A percentile compares a stretch with the other conserved stretches of the same genome.
phyloP scores from a whole-genome alignment of 176 grass and related monocot genomes.

The Chrysopogon serrulatus region DNA sequence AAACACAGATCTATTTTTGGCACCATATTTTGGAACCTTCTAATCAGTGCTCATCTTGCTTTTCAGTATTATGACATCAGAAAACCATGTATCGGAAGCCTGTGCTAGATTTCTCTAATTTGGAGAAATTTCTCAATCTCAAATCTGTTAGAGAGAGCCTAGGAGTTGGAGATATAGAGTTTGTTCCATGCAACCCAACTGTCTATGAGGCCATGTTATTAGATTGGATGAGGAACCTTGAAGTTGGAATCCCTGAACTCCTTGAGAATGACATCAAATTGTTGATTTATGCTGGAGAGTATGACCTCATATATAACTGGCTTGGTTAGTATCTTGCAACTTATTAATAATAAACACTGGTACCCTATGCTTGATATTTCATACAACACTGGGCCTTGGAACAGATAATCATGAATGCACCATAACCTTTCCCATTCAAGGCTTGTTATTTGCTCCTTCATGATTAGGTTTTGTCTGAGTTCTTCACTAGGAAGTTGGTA shows the following conservation, averaged over 20 bases:
- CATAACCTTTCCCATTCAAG: not conserved
- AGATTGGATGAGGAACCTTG: slow-evolving; percentile 94
- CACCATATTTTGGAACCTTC: not conserved
- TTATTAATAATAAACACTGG: not conserved
- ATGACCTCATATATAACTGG: slow-evolving; percentile 98
- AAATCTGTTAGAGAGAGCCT: slow-evolving; percentile 70
- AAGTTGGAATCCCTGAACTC: slow-evolving; percentile 87
- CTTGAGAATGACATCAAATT: slow-evolving; percentile 79
- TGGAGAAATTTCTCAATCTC: slow-evolving; percentile 86
- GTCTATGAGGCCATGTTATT: slow-evolving; percentile 82
- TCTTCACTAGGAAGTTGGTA: not conserved
- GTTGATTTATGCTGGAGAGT: slow-evolving; percentile 88
- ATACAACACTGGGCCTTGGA: not conserved
- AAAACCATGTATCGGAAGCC: slow-evolving; percentile 72
- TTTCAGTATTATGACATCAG: slow-evolving; percentile 87
- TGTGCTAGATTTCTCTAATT: slow-evolving; percentile 89
- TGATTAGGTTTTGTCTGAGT: not conserved
- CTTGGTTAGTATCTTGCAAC: slow-evolving; percentile 52
- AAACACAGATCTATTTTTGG: not conserved
- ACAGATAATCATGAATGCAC: not conserved
- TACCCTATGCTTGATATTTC: not conserved
- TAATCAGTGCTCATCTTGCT: not conserved
- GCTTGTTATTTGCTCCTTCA: not conserved
- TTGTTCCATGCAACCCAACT: slow-evolving; percentile 81
- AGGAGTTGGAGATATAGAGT: slow-evolving; percentile 83